Conservation (phyloP, 2,329 filamentous ascomycete genomes). For the Drechslera avenae region DNA sequence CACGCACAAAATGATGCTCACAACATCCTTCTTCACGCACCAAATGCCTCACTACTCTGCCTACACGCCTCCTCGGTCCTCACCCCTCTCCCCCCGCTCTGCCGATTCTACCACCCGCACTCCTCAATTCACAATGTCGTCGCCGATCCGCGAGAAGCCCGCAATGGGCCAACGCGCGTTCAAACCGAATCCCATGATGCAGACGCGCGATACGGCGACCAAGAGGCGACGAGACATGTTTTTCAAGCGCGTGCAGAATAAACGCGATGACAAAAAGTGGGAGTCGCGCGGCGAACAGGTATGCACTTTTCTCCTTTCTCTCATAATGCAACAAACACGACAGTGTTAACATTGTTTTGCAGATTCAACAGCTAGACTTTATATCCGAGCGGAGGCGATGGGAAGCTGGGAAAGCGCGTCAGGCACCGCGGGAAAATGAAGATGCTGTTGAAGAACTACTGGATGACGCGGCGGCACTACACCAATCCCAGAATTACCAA, state of each 20-base stretch:
- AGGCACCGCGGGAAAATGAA: constrained; percentile 45
- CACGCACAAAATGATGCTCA: constrained; percentile 34
- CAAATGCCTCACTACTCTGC: constrained; percentile 32
- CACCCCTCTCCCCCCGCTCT: constrained; percentile 53
- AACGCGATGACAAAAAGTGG: constrained; percentile 54
- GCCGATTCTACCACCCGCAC: constrained; percentile 43
- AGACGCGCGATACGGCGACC: constrained; percentile 64
- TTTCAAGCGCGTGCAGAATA: constrained; percentile 61
- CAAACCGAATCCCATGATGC: constrained; percentile 68
- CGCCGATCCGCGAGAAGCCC: constrained; percentile 25
- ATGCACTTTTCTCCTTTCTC: constrained; percentile 3
- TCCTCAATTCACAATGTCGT: constrained; percentile 33
- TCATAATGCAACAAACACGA: not conserved
- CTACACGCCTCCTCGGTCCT: constrained; percentile 45
- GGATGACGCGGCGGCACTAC: constrained; percentile 18
- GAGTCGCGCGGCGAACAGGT: constrained; percentile 55
- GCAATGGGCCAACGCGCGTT: constrained; percentile 46
- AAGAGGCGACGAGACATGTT: constrained; percentile 71
- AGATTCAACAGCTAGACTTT: constrained; percentile 57
- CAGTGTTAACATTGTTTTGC: not conserved
- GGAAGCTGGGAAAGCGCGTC: constrained; percentile 51
- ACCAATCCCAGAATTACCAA: not conserved
- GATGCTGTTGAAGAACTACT: constrained; percentile 31
- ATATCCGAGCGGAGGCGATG: constrained; percentile 51
- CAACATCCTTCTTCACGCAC: constrained; percentile 30